phyloP scores from a whole-genome alignment of 805 yeast species.

The Torulaspora franciscae region DNA sequence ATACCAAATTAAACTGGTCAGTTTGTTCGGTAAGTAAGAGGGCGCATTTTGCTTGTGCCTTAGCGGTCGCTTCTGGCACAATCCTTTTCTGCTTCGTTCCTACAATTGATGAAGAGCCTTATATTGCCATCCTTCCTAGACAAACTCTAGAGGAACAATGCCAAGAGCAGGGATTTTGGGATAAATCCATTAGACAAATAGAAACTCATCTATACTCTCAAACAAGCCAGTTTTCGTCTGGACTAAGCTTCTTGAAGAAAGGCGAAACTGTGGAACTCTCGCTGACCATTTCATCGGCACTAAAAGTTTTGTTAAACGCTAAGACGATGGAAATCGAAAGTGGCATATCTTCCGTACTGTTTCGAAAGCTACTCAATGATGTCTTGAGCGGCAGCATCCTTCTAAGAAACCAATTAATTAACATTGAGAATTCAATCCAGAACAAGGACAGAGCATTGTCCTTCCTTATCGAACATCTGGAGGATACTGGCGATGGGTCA shows the following conservation, averaged over 20 bases:
- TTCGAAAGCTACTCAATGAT: conserved; percentile 7
- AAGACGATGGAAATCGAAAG: not conserved
- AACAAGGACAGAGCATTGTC: conserved; percentile 34
- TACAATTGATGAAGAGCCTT: conserved; percentile 6
- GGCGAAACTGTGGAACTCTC: not conserved
- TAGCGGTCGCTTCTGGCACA: not conserved
- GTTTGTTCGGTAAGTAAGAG: conserved; percentile 3
- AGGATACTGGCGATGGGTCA: conserved; percentile 22
- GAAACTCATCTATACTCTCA: conserved; percentile 4
- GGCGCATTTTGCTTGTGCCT: conserved; percentile 6
- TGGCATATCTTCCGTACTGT: conserved; percentile 1
- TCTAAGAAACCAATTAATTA: conserved; percentile 3
- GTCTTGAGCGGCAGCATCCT: conserved; percentile 3
- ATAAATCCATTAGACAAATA: conserved; percentile 9
- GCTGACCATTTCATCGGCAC: conserved; percentile 9
- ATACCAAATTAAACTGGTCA: conserved; percentile 3
- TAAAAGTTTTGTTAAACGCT: conserved; percentile 5
- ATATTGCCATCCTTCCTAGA: conserved; percentile 4
- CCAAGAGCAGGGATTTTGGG: conserved; percentile 18
- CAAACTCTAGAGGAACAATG: conserved; percentile 13
- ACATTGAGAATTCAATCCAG: conserved; percentile 18
- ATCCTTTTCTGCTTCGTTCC: conserved; percentile 10
- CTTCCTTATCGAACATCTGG: conserved; percentile 29
- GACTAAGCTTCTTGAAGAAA: conserved; percentile 1
- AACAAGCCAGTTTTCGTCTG: not conserved